These are phyloP conservation scores for Tilletiaria anomala DNA, from an alignment of 1,284 basidiomycete species.

Conservation along the genomic window DNA sequence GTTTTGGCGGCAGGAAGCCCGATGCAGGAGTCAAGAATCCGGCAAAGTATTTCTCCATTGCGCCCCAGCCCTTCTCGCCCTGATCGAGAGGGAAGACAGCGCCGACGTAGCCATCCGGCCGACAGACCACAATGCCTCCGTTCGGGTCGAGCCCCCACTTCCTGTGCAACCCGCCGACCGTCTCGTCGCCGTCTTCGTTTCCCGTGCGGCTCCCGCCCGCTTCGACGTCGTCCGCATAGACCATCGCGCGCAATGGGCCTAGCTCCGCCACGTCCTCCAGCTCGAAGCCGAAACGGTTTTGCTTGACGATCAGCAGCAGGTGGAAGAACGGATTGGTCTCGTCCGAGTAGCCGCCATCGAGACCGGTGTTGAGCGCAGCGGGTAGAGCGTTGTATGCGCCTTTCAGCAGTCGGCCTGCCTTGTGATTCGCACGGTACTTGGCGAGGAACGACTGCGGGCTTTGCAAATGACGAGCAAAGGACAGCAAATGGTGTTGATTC, in stretches of 20 bases:
- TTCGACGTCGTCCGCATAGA: constrained; percentile 45
- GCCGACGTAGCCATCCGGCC: constrained; percentile 62
- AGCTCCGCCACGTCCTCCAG: constrained; percentile 25
- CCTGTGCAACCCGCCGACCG: constrained; percentile 41
- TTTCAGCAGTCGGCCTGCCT: constrained; percentile 7
- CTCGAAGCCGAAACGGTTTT: constrained; percentile 31
- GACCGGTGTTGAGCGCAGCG: constrained; percentile 20
- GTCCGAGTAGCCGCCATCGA: constrained; percentile 15
- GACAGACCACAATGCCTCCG: constrained; percentile 53
- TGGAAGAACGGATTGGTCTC: constrained; percentile 39
- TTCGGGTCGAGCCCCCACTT: constrained; percentile 47
- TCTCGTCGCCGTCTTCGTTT: constrained; percentile 14
- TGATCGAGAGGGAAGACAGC: constrained; percentile 47
- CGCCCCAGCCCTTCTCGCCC: constrained; percentile 40
- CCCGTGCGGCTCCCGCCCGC: constrained; percentile 42
- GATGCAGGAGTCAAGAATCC: constrained; percentile 15
- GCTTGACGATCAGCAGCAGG: constrained; percentile 29
- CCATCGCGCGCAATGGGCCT: constrained; percentile 40
- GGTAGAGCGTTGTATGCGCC: constrained; percentile 7
- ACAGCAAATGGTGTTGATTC: constrained; percentile 13
- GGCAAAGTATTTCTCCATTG: constrained; percentile 48
- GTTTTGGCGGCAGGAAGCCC: not conserved
- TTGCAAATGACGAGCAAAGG: constrained; percentile 14
- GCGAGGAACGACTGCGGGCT: constrained; percentile 22
- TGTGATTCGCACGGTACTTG: constrained; percentile 15